These are phyloP conservation scores for Backusella liffmaniae DNA, from an alignment of 192 early-diverging fungal species.

Conservation along the genomic window DNA sequence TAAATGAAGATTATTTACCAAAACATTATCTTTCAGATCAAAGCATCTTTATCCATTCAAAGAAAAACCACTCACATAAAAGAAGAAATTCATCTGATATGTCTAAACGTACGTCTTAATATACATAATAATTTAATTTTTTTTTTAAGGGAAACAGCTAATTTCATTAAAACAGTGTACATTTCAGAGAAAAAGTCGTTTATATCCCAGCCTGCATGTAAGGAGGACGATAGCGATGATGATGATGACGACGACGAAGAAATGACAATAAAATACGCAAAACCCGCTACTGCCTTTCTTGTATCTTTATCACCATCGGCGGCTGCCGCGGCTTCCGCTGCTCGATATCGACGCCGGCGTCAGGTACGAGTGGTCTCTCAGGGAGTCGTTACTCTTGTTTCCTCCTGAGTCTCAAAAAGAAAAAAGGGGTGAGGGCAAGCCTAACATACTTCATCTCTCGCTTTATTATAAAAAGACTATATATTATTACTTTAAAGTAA, in stretches of 20 bases:
- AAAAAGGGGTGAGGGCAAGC: background rate
- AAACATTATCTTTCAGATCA: background rate
- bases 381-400: background rate
- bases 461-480: background rate
- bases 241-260: background rate
- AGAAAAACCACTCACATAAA: background rate
- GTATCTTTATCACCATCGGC: slow-evolving; percentile 6
- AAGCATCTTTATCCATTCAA: background rate
- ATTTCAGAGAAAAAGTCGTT: background rate
- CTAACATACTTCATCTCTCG: background rate
- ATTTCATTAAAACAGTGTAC: background rate
- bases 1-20: background rate
- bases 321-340: slow-evolving; percentile 13
- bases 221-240: background rate
- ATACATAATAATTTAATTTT: background rate
- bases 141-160: background rate
- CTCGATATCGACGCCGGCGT: background rate
- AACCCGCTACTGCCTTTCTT: slow-evolving; percentile 10
- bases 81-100: background rate
- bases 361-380: background rate
- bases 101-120: background rate
- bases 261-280: background rate
- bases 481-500: background rate
- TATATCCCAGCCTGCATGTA: background rate
- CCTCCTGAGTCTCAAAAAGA: background rate